Percentiles rank a stretch among this genome's conserved stretches.
Conservation (phyloP, 2,329 filamentous ascomycete species). For the Colletotrichum lupini region DNA sequence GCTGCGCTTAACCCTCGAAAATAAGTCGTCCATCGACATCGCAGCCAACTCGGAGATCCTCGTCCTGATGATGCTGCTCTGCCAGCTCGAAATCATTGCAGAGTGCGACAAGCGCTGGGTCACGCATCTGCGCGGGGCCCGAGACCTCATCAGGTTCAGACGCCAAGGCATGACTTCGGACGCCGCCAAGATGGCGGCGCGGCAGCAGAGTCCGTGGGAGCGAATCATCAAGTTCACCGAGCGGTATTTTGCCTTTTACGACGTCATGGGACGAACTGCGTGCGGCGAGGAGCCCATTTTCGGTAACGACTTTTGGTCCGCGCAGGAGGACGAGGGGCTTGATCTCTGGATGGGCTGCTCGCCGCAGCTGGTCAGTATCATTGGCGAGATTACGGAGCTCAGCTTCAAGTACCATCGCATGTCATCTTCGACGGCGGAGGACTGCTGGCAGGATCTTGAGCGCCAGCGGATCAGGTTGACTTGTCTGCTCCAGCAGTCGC, state of each 20-base stretch:
- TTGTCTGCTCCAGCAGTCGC: slow-evolving; percentile 11
- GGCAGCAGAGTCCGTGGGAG: slow-evolving; percentile 36
- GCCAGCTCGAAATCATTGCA: slow-evolving; percentile 35
- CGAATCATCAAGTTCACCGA: slow-evolving; percentile 43
- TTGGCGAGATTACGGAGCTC: slow-evolving; percentile 54
- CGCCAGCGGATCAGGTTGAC: slow-evolving; percentile 20
- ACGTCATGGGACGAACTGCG: slow-evolving; percentile 57
- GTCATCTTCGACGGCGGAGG: slow-evolving; percentile 16
- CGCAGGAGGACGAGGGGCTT: slow-evolving; percentile 45
- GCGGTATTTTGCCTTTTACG: slow-evolving; percentile 57
- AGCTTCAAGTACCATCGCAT: slow-evolving; percentile 45
- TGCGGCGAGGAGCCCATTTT: slow-evolving; percentile 55
- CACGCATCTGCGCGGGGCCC: slow-evolving; percentile 54
- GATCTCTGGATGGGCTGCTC: slow-evolving; percentile 58
- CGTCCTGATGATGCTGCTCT: slow-evolving; percentile 36
- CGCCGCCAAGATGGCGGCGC: neutral
- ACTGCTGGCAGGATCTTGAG: slow-evolving; percentile 29
- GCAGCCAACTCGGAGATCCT: slow-evolving; percentile 32
- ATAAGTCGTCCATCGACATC: slow-evolving; percentile 20
- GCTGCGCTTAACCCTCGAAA: slow-evolving; percentile 22
- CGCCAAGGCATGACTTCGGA: slow-evolving; percentile 35
- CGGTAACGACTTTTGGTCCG: slow-evolving; percentile 54
- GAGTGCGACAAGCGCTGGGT: slow-evolving; percentile 56
- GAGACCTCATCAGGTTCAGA: slow-evolving; percentile 52
- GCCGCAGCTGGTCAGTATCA: slow-evolving; percentile 52